Evolutionary conservation across 2,329 filamentous ascomycete genomes (phyloP).

Genomic region (Orbilia quercus): DNA sequence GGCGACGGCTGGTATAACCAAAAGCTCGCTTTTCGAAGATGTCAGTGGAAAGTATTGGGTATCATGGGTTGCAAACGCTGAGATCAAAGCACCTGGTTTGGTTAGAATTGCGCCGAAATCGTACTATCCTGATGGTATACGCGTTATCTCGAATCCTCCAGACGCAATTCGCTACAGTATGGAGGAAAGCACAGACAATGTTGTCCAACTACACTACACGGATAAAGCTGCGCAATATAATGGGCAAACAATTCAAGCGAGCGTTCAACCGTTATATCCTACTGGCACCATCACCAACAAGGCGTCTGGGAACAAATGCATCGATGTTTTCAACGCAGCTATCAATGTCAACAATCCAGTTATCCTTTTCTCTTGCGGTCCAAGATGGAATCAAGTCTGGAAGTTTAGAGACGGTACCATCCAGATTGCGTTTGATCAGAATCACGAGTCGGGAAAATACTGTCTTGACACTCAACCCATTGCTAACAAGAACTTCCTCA

Average conservation of each 20-base stretch:
- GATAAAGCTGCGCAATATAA: constrained; percentile 17
- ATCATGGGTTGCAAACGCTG: constrained; percentile 46
- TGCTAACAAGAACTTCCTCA: constrained; percentile 6
- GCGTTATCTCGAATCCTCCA: constrained; percentile 43
- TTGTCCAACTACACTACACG: constrained; percentile 39
- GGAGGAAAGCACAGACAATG: constrained; percentile 35
- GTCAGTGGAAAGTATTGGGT: constrained; percentile 50
- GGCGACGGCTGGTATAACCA: constrained; percentile 49
- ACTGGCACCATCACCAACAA: constrained; percentile 47
- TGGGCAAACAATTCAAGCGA: constrained; percentile 20
- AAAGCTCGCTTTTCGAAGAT: constrained; percentile 46
- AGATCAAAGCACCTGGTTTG: constrained; percentile 38
- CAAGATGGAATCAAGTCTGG: constrained; percentile 54
- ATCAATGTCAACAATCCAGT: constrained; percentile 29
- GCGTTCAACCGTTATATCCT: constrained; percentile 50
- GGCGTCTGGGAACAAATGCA: constrained; percentile 42
- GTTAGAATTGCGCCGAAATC: constrained; percentile 45
- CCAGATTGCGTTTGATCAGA: constrained; percentile 40
- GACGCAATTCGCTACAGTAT: constrained; percentile 24
- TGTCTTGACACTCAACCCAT: constrained; percentile 41
- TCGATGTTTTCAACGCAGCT: constrained; percentile 44
- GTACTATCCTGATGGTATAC: constrained; percentile 49
- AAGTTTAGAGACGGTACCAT: constrained; percentile 47
- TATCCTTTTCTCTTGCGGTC: constrained; percentile 41
- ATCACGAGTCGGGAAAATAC: constrained; percentile 33